These are phyloP conservation scores for Lupinus albus DNA, from an alignment of 306 rosid species.

Conservation along the genomic window DNA sequence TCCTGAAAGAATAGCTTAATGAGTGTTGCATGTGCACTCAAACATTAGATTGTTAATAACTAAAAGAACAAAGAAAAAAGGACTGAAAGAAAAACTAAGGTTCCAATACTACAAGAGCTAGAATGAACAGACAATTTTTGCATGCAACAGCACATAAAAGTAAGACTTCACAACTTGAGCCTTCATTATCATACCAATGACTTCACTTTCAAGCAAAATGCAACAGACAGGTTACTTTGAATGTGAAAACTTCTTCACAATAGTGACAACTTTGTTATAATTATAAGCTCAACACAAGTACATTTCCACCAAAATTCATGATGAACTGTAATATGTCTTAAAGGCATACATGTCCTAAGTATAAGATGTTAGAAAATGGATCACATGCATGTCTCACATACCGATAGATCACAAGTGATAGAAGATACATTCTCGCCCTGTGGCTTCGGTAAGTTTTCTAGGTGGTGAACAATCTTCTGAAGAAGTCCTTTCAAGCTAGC, in stretches of 20 bases:
- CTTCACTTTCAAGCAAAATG: conserved; percentile 17
- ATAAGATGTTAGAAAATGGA: conserved; percentile 27
- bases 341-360: conserved; percentile 3
- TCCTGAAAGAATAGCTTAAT: conserved; percentile 56
- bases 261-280: conserved; percentile 27
- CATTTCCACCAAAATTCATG: conserved; percentile 2
- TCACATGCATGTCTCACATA: conserved; percentile 56
- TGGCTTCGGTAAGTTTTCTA: conserved; percentile 90
- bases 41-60: conserved; percentile 8
- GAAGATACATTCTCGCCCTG: conserved; percentile 93
- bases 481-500: conserved; percentile 73
- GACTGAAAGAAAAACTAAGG: conserved; percentile 21
- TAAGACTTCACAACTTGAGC: conserved; percentile 22
- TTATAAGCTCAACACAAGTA: conserved; percentile 21
- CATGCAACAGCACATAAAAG: conserved; percentile 31
- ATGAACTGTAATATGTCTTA: too few species aligned
- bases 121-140: conserved; percentile 28
- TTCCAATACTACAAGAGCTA: conserved; percentile 29
- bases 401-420: conserved; percentile 82
- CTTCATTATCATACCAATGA: conserved; percentile 30
- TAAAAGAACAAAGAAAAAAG: not conserved
- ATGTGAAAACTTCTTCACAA: conserved; percentile 23
- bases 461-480: conserved; percentile 81
- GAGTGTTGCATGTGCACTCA: conserved; percentile 6
- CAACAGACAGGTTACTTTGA: conserved; percentile 16